Evolutionary conservation across 2,329 filamentous ascomycete species (phyloP).

Genomic region (Alternaria sp.): DNA sequence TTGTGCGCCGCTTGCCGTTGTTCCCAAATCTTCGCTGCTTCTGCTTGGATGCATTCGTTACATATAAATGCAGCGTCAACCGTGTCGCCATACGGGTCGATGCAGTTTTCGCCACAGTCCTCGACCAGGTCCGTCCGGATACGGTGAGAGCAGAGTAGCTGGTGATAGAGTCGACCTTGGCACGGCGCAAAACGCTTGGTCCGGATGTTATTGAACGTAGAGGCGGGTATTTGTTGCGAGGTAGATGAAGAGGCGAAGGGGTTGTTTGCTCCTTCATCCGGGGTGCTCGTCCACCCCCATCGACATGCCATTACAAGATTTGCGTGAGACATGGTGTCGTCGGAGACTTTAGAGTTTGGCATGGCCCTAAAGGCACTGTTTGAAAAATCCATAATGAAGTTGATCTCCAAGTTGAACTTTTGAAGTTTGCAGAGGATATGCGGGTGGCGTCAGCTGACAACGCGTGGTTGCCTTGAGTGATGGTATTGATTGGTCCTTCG

Average conservation of each 20-base stretch:
- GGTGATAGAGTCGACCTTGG: slow-evolving; percentile 45
- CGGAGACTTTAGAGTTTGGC: slow-evolving; percentile 29
- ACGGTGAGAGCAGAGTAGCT: slow-evolving; percentile 44
- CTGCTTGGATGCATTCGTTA: slow-evolving; percentile 41
- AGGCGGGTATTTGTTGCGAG: slow-evolving; percentile 14
- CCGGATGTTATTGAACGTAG: slow-evolving; percentile 27
- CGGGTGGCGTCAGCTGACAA: slow-evolving; percentile 33
- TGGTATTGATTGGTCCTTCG: neutral
- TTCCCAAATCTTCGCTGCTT: slow-evolving; percentile 37
- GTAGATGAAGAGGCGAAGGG: slow-evolving; percentile 6
- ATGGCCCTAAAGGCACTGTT: slow-evolving; percentile 32
- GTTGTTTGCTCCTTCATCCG: slow-evolving; percentile 21
- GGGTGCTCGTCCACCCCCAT: slow-evolving; percentile 43
- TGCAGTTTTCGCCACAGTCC: slow-evolving; percentile 44
- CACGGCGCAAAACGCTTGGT: slow-evolving; percentile 43
- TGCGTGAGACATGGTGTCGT: slow-evolving; percentile 43
- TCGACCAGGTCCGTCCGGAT: slow-evolving; percentile 46
- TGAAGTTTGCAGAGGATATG: slow-evolving; percentile 1
- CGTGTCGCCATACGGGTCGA: slow-evolving; percentile 33
- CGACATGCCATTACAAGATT: slow-evolving; percentile 43
- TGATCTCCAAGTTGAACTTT: neutral
- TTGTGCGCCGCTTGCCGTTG: slow-evolving; percentile 36
- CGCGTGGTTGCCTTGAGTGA: slow-evolving; percentile 31
- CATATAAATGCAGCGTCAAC: slow-evolving; percentile 37
- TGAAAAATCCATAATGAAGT: slow-evolving; percentile 39